phyloP scores from a whole-genome alignment of 495 filamentous ascomycete genomes.

The Venustampulla echinocandica region DNA sequence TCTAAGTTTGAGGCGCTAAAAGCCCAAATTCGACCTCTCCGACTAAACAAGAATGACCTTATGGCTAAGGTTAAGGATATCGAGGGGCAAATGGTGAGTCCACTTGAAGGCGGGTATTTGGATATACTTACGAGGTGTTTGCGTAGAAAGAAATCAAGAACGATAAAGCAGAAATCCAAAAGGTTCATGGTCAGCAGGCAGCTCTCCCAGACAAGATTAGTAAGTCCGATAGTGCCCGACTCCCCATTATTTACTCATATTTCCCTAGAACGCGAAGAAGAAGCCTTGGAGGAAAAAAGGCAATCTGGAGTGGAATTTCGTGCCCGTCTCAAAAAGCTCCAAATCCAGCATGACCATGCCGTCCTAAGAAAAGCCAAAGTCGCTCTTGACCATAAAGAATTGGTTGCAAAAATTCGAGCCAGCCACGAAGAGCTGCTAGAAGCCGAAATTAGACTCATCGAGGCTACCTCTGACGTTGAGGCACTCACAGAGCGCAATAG shows the following conservation, averaged over 20 bases:
- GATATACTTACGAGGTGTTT: not conserved
- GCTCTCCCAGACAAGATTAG: conserved; percentile 63
- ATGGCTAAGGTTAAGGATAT: conserved; percentile 29
- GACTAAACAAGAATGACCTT: conserved; percentile 29
- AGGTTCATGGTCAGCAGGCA: conserved; percentile 48
- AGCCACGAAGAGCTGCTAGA: conserved; percentile 57
- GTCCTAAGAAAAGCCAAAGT: conserved; percentile 53
- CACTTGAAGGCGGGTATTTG: not conserved
- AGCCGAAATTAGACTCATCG: conserved; percentile 57
- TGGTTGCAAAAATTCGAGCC: conserved; percentile 49
- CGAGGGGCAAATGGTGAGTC: conserved; percentile 12
- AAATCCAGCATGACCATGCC: conserved; percentile 45
- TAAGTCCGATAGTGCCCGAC: no score
- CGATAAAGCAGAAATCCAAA: conserved; percentile 47
- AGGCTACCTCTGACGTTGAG: conserved; percentile 71
- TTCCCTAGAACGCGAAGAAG: conserved; percentile 43
- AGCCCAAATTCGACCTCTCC: conserved; percentile 28
- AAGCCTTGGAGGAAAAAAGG: conserved; percentile 35
- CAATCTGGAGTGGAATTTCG: conserved; percentile 34
- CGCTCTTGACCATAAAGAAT: conserved; percentile 49
- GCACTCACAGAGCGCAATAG: conserved; percentile 52
- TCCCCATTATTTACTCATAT: no score
- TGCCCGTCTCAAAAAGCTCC: conserved; percentile 33
- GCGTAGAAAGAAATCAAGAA: conserved; percentile 27
- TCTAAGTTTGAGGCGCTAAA: conserved; percentile 27